Base-by-base conservation (phyloP, 2,329 filamentous ascomycete species). In the Polytolypa hystricis region DNA sequence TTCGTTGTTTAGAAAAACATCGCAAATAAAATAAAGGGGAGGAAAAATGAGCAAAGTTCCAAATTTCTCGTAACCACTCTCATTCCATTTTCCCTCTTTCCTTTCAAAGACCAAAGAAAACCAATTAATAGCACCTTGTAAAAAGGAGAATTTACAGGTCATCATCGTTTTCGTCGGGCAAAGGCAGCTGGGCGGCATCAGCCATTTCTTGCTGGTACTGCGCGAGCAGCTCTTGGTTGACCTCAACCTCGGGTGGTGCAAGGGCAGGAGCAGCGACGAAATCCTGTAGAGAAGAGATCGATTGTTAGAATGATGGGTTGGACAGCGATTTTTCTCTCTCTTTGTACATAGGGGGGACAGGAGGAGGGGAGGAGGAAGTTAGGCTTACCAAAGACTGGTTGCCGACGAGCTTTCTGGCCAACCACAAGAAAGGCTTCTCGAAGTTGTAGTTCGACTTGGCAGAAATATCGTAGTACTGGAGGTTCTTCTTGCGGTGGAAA, bases 401-500 rank as follows among this genome's bases (percentile, higher is more conserved):
- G 67, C 89, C 91, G 54, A 94, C 87, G 41, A 98, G 80, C 80
- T 98, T 98, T 66, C 91, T 96, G 41, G 86, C 87, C 30, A 89
- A 77, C 98, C 98, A 79, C 96, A 98, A 94, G 66, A 98, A 98
- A 37, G 98, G 72, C 51, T 96, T 91, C 55, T 79, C 77, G 39
- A 98, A 91, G 54, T 98, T 98, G 66, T 94, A 86, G 41, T 86
- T 83, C 27, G 89, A 95, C 73, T 98, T 98, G 48, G 91, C 91
- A 8, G 87, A 95, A 4, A 91, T 98, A 65, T 98, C 91, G 62
- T 98, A 98, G 73, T 98, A 98, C 71, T 98, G 91, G 36, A 98
- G 81, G 71, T 96, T 98, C 81, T 98, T 98, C 84, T 98, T 98
- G 71, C 91, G 85, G 78, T 98, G 91, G 84, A 98, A 98, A 51